Base-by-base conservation (phyloP, 2,329 filamentous ascomycete genomes). In the Beauveria varroae region DNA sequence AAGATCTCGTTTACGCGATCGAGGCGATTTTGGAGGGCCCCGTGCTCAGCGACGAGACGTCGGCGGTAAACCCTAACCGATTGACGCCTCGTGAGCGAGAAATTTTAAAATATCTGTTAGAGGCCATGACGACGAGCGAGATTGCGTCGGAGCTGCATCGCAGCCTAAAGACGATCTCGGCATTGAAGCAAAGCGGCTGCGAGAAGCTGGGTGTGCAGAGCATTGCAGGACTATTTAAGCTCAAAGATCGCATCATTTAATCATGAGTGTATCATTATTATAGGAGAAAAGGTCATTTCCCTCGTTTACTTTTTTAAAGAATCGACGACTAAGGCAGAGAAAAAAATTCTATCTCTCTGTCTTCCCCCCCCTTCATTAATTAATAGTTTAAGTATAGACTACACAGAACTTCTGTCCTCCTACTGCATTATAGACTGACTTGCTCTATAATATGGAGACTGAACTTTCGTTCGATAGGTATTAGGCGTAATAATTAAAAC, bases 181-280 rank as follows among this genome's bases (percentile, higher is more conserved):
- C 46, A 40, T 26, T 59, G 37, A 59, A 59, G 57, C 57, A 59
- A 20, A 59, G 47, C 14, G 57, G 37, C 18, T 59, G 57, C 47
- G 47, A 59, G 12, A 59, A 59, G 37, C 37, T 59, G 37, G 57
- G 57, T 7, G 57, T 52, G n/a, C 46, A 59, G 16, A 59, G 37
- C 20, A 51, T 59, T 18, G 37, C 57, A 26, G 57, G 49, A 12
- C 57, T 59, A 3, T 59, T 59, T 18, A 59, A 52, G 37, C 57
- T 59, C 7, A 57, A 57, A n/a, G 55, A 57, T 41, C 55, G 55
- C 9, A 57, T 57, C 20, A 14, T 57, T 22, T 57, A 14, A 24
- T 34, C 3, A 12, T 14, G 3, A 34, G 2, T 34, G 1, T 14
- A 14, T 34, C 10, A 1, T 14, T 14, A 10, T 5, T 12, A 2